phyloP scores from a whole-genome alignment of 2,329 filamentous ascomycete species.

The Fusarium ramigenum region DNA sequence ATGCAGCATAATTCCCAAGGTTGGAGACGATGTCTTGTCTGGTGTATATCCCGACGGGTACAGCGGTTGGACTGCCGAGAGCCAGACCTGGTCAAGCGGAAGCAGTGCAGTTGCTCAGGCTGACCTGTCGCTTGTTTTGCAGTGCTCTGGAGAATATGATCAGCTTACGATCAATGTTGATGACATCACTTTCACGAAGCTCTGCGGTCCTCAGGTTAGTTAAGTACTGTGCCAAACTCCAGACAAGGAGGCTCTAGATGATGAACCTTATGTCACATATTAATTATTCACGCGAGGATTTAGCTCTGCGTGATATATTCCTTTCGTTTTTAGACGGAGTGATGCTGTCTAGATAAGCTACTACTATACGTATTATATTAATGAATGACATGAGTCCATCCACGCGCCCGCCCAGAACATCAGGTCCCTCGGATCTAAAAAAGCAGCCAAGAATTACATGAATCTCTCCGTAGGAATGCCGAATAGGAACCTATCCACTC shows the following conservation, averaged over 20 bases:
- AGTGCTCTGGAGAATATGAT: neutral
- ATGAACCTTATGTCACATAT: accelerated
- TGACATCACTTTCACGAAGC: neutral
- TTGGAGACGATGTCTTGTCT: neutral
- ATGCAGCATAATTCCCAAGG: neutral
- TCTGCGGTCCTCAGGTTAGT: neutral
- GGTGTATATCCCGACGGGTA: accelerated
- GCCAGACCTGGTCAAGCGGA: neutral
- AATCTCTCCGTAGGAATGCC: accelerated
- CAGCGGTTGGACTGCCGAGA: neutral
- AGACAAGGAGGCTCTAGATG: neutral
- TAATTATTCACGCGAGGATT: accelerated
- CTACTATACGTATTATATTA: too few relatives aligned
- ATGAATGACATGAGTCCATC: neutral
- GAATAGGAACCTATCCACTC: accelerated
- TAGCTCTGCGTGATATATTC: neutral
- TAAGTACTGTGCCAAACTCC: accelerated
- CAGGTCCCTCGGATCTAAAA: accelerated
- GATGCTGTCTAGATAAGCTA: neutral
- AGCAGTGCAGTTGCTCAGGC: neutral
- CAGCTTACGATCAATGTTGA: neutral
- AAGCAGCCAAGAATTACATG: neutral
- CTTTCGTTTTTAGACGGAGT: neutral
- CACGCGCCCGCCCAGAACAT: accelerated
- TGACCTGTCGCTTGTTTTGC: accelerated